Evolutionary conservation across 1,284 basidiomycete species (phyloP).

Genomic region (Cutaneotrichosporon sp.): DNA sequence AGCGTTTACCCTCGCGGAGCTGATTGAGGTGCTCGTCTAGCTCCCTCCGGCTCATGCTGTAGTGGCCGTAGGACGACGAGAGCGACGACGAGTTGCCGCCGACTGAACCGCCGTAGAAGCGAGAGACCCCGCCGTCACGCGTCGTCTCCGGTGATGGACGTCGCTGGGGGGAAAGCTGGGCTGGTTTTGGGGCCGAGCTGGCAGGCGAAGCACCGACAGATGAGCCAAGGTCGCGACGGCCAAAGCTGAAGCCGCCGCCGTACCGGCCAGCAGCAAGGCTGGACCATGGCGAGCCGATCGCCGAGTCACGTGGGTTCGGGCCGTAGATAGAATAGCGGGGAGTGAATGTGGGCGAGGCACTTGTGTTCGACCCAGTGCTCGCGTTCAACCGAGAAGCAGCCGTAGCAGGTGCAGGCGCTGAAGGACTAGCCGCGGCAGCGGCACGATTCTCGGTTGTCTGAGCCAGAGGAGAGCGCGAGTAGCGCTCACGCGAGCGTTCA

Average conservation of each 20-base stretch:
- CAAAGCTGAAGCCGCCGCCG: slow-evolving; percentile 30
- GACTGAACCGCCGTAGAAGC: slow-evolving; percentile 19
- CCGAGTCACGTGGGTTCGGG: slow-evolving; percentile 38
- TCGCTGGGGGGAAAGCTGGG: slow-evolving; percentile 30
- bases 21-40: slow-evolving; percentile 51
- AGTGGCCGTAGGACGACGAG: slow-evolving; percentile 31
- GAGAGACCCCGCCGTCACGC: slow-evolving; percentile 22
- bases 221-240: slow-evolving; percentile 31
- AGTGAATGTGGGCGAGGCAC: slow-evolving; percentile 15
- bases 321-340: slow-evolving; percentile 47
- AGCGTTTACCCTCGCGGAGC: slow-evolving; percentile 51
- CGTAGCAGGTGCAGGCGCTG: neutral
- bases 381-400: slow-evolving; percentile 9
- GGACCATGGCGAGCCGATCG: slow-evolving; percentile 34
- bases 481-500: slow-evolving; percentile 36
- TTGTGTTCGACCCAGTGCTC: neutral
- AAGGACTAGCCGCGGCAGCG: slow-evolving; percentile 12
- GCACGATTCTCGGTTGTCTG: slow-evolving; percentile 20
- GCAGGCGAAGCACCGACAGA: slow-evolving; percentile 6
- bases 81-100: slow-evolving; percentile 1
- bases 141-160: slow-evolving; percentile 37
- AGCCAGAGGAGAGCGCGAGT: slow-evolving; percentile 38
- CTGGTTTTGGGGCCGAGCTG: slow-evolving; percentile 23
- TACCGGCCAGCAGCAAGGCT: slow-evolving; percentile 31
- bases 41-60: slow-evolving; percentile 46